Evolutionary conservation across 2,329 filamentous ascomycete species (phyloP).

Genomic region (Macrophomina tecta): DNA sequence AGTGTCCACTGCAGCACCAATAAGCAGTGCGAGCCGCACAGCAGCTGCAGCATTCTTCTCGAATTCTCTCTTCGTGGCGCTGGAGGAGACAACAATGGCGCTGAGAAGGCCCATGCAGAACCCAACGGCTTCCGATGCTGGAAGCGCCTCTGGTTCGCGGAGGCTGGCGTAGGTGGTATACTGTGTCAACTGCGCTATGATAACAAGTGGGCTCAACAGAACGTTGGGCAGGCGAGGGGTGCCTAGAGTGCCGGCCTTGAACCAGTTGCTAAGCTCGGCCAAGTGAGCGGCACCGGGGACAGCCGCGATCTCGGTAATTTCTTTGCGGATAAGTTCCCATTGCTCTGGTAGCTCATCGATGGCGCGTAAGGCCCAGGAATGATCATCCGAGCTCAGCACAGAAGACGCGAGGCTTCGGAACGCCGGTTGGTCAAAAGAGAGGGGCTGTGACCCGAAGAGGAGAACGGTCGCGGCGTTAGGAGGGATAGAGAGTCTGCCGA

Average conservation of each 20-base stretch:
- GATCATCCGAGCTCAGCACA: background rate
- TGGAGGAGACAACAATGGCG: slow-evolving; percentile 20
- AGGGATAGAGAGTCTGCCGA: background rate
- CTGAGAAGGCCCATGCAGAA: slow-evolving; percentile 29
- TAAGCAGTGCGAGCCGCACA: slow-evolving; percentile 24
- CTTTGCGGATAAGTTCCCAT: slow-evolving; percentile 20
- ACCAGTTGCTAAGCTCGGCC: slow-evolving; percentile 24
- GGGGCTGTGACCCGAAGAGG: slow-evolving; percentile 19
- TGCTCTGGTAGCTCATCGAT: slow-evolving; percentile 23
- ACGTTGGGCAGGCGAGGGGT: slow-evolving; percentile 36
- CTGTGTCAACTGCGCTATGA: slow-evolving; percentile 47
- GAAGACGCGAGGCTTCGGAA: background rate
- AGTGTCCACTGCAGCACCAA: slow-evolving; percentile 28
- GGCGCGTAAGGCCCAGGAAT: slow-evolving; percentile 22
- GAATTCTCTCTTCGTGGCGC: slow-evolving; percentile 12
- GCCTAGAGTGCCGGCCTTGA: background rate
- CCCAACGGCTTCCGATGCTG: slow-evolving; percentile 39
- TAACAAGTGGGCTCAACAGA: slow-evolving; percentile 47
- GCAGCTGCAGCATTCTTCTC: slow-evolving; percentile 10
- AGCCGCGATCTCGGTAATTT: slow-evolving; percentile 19
- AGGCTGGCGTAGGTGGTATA: slow-evolving; percentile 38
- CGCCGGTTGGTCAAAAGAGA: background rate
- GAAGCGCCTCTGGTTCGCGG: slow-evolving; percentile 32
- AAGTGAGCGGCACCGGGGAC: slow-evolving; percentile 12
- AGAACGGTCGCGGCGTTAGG: slow-evolving; percentile 2